phyloP scores from a whole-genome alignment of 2,329 filamentous ascomycete species.

The Ceratocystis cacaofunesta region DNA sequence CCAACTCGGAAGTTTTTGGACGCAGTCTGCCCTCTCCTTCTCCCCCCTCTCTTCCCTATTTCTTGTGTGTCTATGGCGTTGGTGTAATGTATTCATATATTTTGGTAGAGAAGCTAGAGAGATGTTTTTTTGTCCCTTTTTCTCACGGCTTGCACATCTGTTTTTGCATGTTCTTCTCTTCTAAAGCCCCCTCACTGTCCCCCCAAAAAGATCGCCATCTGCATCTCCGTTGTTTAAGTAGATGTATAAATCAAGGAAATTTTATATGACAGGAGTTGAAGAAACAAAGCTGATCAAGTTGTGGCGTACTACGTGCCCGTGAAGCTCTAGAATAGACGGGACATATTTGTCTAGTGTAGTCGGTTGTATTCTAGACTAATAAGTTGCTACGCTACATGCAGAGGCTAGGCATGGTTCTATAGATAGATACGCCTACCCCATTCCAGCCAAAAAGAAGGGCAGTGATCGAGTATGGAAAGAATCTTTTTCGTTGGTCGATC shows the following conservation, averaged over 20 bases:
- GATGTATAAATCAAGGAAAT: neutral
- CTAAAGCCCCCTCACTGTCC: neutral
- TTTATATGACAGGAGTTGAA: neutral
- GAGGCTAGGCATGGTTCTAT: too few relatives aligned
- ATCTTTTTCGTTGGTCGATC: too few relatives aligned
- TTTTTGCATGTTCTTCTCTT: conserved; percentile 11
- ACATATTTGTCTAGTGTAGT: neutral
- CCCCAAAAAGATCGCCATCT: too few relatives aligned
- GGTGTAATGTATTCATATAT: conserved; percentile 17
- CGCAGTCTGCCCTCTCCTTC: neutral
- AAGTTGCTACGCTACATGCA: too few relatives aligned
- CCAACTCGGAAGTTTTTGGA: neutral
- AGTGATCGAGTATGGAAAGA: too few relatives aligned
- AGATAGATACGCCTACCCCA: too few relatives aligned
- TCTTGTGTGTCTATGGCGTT: neutral
- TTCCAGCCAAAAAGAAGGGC: too few relatives aligned
- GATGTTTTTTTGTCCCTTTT: conserved; percentile 9
- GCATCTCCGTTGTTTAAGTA: neutral
- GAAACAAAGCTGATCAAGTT: neutral
- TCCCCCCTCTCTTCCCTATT: neutral
- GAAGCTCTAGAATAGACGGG: neutral
- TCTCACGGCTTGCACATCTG: neutral
- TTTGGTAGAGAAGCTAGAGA: conserved; percentile 14
- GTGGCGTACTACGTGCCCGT: neutral
- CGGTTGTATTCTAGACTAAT: too few relatives aligned